These are phyloP conservation scores for Leishmania aethiopica DNA, from an alignment of 208 protist genomes.

Conservation along the genomic window DNA sequence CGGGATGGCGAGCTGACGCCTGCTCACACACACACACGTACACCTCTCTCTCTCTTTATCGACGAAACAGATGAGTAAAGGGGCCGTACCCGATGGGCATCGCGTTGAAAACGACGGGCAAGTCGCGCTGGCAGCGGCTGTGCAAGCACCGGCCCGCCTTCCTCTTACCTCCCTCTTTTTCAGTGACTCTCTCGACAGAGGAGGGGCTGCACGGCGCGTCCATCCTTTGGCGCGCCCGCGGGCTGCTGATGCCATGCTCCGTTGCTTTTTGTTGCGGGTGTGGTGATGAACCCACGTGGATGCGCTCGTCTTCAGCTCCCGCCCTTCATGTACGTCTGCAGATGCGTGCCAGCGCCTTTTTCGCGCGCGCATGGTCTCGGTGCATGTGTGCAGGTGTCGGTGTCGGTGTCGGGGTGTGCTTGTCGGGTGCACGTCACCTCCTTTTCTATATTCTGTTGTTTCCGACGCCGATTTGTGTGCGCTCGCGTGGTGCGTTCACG, in stretches of 20 bases:
- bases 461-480: too few species aligned
- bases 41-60: background rate
- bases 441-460: too few species aligned
- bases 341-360: background rate
- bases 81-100: background rate
- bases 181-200: too few species aligned
- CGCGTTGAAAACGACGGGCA: background rate
- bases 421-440: too few species aligned
- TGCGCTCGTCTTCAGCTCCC: background rate
- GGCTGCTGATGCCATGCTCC: background rate
- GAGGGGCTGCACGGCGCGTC: too few species aligned
- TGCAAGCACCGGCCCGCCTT: background rate
- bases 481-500: too few species aligned
- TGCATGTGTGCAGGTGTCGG: too few species aligned
- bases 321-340: background rate
- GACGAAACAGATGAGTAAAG: background rate
- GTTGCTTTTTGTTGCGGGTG: background rate
- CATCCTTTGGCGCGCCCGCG: background rate
- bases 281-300: background rate
- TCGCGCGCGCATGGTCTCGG: background rate
- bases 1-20: conserved; percentile 35
- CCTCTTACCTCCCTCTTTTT: background rate
- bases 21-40: background rate
- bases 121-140: background rate
- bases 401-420: too few species aligned